Evolutionary conservation across 2,329 filamentous ascomycete species (phyloP).

Genomic region (Monosporascus ibericus): DNA sequence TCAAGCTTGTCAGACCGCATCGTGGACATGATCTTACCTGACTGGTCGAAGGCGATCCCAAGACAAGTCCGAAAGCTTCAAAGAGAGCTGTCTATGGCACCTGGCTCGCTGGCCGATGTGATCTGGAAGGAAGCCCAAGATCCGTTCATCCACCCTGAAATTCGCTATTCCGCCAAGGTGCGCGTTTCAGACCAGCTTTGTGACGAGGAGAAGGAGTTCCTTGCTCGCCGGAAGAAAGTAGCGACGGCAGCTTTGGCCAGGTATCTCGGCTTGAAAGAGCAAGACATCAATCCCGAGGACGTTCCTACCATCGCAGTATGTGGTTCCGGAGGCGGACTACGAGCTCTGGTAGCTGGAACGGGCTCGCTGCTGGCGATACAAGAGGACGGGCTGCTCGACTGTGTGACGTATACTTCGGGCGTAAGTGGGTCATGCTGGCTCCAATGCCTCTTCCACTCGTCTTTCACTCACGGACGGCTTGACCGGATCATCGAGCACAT

Average conservation of each 20-base stretch:
- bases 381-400: conserved; percentile 87
- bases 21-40: conserved; percentile 68
- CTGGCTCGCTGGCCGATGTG: conserved; percentile 83
- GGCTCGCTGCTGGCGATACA: conserved; percentile 80
- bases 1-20: conserved; percentile 49
- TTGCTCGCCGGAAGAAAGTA: conserved; percentile 60
- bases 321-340: conserved; percentile 84
- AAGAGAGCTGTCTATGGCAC: conserved; percentile 77
- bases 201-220: conserved; percentile 72
- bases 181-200: conserved; percentile 78
- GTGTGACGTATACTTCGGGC: conserved; percentile 88
- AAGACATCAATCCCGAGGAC: conserved; percentile 85
- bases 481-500: conserved; percentile 72
- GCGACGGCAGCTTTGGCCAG: conserved; percentile 69
- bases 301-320: conserved; percentile 91
- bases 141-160: conserved; percentile 77
- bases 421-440: conserved; percentile 97
- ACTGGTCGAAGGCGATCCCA: conserved; percentile 75
- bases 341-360: conserved; percentile 84
- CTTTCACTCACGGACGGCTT: conserved; percentile 64
- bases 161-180: conserved; percentile 73
- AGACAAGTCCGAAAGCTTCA: conserved; percentile 77
- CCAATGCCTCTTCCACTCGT: conserved; percentile 80
- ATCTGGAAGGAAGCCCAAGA: conserved; percentile 92
- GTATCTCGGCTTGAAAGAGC: conserved; percentile 73